phyloP scores from a whole-genome alignment of 257 asterid genomes.

The Datura wrightii region DNA sequence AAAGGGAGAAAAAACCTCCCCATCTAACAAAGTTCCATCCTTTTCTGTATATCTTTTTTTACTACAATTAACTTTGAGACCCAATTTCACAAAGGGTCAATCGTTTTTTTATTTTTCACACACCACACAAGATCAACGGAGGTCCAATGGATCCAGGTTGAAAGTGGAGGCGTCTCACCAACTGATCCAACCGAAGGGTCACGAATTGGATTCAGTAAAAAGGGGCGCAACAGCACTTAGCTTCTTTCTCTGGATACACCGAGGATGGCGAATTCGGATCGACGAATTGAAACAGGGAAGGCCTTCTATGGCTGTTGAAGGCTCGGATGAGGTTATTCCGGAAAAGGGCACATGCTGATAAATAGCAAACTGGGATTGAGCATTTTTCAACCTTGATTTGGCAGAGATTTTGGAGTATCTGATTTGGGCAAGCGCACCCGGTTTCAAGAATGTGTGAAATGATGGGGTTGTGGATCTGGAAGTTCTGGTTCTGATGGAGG shows the following conservation, averaged over 20 bases:
- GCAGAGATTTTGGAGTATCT: slow-evolving; percentile 72
- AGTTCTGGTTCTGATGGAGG: slow-evolving; percentile 36
- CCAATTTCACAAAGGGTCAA: not conserved
- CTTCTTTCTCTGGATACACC: slow-evolving; percentile 65
- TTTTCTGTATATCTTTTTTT: slow-evolving; percentile 4
- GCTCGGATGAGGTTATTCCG: slow-evolving; percentile 36
- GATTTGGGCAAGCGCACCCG: slow-evolving; percentile 82
- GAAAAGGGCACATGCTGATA: slow-evolving; percentile 47
- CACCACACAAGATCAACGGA: not conserved
- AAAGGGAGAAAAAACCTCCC: slow-evolving; percentile 21
- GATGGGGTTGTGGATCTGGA: slow-evolving; percentile 38
- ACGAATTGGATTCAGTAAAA: slow-evolving; percentile 35
- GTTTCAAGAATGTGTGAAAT: slow-evolving; percentile 64
- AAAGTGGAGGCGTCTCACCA: not conserved
- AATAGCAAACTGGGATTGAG: slow-evolving; percentile 49
- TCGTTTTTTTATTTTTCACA: too few species aligned
- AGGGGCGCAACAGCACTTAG: slow-evolving; percentile 40
- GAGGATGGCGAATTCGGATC: slow-evolving; percentile 46
- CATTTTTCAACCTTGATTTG: slow-evolving; percentile 56
- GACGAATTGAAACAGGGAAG: slow-evolving; percentile 62
- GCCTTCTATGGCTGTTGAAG: slow-evolving; percentile 44
- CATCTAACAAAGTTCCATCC: not conserved
- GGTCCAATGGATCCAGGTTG: not conserved
- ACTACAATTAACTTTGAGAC: not conserved
- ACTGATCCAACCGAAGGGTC: not conserved